Conservation (phyloP, 2,329 filamentous ascomycete genomes). For the Xylaria digitata region DNA sequence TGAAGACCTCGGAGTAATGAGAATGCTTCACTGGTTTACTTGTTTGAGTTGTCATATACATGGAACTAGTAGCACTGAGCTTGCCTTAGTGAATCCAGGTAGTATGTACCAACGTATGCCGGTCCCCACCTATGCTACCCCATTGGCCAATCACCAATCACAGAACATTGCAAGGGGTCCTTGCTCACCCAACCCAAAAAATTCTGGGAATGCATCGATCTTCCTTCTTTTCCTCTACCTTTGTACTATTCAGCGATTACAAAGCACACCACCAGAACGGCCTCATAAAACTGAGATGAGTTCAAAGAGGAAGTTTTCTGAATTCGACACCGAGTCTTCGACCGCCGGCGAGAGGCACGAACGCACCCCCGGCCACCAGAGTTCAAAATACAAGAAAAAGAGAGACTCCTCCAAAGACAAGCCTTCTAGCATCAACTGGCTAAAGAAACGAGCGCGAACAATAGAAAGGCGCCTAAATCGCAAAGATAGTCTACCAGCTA, state of each 20-base stretch:
- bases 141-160: slow-evolving; percentile 25
- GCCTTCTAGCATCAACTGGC: slow-evolving; percentile 65
- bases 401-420: slow-evolving; percentile 58
- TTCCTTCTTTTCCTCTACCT: background rate
- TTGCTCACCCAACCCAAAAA: slow-evolving; percentile 24
- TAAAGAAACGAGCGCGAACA: slow-evolving; percentile 78
- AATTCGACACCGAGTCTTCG: slow-evolving; percentile 41
- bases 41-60: background rate
- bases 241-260: background rate
- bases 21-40: too few species aligned
- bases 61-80: background rate
- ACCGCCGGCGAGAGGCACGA: slow-evolving; percentile 35
- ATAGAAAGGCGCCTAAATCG: slow-evolving; percentile 74
- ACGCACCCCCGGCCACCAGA: slow-evolving; percentile 30
- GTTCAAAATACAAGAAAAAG: slow-evolving; percentile 50
- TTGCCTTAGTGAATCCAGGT: too few species aligned
- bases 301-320: slow-evolving; percentile 49
- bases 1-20: background rate
- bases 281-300: slow-evolving; percentile 36
- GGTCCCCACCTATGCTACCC: slow-evolving; percentile 4
- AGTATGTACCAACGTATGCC: too few species aligned
- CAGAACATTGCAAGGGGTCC: background rate
- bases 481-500: slow-evolving; percentile 72
- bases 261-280: background rate
- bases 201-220: background rate